Conservation (phyloP, 371 early-diverging fungal genomes). For the Sporodiniella umbellata region DNA sequence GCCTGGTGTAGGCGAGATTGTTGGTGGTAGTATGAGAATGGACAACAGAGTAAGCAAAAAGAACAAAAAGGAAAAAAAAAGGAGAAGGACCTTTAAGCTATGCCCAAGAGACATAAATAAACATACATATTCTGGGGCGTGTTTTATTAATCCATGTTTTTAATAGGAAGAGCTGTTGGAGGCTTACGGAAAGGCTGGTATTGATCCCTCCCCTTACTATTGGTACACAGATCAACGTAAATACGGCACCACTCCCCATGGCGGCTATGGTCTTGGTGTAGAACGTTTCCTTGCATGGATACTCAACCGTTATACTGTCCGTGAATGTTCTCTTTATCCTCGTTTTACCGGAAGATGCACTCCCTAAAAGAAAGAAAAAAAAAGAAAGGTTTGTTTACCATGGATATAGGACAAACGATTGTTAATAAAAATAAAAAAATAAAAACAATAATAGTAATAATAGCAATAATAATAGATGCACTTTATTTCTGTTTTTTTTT, state of each 20-base stretch:
- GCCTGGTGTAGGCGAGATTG: slow-evolving; percentile 99
- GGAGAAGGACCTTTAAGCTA: too few relatives aligned
- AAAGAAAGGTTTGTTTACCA: too few relatives aligned
- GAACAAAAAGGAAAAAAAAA: too few relatives aligned
- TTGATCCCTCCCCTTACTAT: slow-evolving; percentile 97
- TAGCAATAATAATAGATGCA: too few relatives aligned
- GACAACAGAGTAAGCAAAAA: slow-evolving; percentile 68
- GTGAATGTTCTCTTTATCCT: slow-evolving; percentile 96
- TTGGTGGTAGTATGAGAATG: slow-evolving; percentile 99
- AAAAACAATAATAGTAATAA: too few relatives aligned
- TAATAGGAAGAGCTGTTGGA: slow-evolving; percentile 82
- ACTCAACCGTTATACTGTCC: slow-evolving; percentile 90
- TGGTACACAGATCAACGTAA: slow-evolving; percentile 99
- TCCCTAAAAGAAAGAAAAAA: too few relatives aligned
- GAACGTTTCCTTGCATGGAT: slow-evolving; percentile 99
- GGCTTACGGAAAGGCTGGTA: slow-evolving; percentile 96
- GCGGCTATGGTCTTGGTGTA: slow-evolving; percentile 99
- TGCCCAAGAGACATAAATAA: too few relatives aligned
- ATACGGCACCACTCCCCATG: slow-evolving; percentile 98
- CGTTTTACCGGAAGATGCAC: slow-evolving; percentile 90
- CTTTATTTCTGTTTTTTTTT: too few relatives aligned
- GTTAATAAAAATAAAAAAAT: too few relatives aligned
- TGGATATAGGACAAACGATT: too few relatives aligned
- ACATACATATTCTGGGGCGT: too few relatives aligned
- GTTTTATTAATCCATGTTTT: too few relatives aligned